Conservation (phyloP, 2,329 filamentous ascomycete species). For the Parastagonospora avenae region DNA sequence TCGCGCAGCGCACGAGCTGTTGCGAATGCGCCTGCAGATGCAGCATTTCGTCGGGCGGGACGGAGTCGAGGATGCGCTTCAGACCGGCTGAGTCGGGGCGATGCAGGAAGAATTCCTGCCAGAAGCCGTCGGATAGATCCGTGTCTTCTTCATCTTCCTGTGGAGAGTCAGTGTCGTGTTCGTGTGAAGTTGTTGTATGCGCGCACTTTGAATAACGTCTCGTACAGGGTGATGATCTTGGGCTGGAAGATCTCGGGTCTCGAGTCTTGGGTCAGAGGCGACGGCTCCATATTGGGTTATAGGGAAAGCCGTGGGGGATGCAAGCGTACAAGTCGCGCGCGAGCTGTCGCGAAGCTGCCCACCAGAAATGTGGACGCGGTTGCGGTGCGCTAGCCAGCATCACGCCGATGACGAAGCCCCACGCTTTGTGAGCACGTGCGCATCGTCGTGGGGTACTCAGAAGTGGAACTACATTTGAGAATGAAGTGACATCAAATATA, state of each 20-base stretch:
- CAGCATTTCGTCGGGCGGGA: conserved; percentile 76
- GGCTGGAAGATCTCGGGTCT: conserved; percentile 90
- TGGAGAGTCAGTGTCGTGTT: conserved; percentile 42
- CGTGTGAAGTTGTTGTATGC: not conserved
- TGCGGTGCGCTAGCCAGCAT: conserved; percentile 9
- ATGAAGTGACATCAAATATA: too few species aligned
- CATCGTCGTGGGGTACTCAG: not conserved
- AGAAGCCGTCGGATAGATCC: conserved; percentile 87
- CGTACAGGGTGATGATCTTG: conserved; percentile 91
- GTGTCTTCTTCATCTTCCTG: conserved; percentile 60
- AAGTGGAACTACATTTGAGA: too few species aligned
- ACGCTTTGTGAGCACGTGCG: conserved; percentile 10
- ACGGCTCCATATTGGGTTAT: conserved; percentile 72
- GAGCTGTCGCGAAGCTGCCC: not conserved
- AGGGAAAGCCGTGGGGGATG: not conserved
- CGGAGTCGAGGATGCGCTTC: conserved; percentile 69
- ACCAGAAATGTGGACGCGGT: not conserved
- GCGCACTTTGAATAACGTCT: conserved; percentile 72
- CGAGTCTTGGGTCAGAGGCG: conserved; percentile 90
- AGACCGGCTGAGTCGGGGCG: conserved; percentile 76
- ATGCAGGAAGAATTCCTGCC: conserved; percentile 93
- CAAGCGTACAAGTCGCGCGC: not conserved
- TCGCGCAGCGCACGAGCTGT: conserved; percentile 76
- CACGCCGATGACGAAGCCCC: conserved; percentile 12
- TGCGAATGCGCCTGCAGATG: conserved; percentile 75